Conservation (phyloP, 2,329 filamentous ascomycete species). For the Gnomoniopsis smithogilvyi region DNA sequence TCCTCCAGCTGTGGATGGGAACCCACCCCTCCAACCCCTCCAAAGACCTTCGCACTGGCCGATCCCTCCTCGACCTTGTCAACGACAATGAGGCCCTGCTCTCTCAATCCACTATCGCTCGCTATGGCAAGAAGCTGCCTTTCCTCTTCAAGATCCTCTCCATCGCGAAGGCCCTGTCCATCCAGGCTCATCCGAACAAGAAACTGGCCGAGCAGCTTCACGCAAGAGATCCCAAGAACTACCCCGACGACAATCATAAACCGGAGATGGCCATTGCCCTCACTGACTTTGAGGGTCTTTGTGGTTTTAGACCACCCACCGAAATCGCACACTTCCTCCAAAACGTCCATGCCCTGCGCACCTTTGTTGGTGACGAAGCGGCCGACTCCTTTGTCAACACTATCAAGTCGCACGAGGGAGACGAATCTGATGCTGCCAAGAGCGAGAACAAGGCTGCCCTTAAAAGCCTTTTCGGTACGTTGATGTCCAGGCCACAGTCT, state of each 20-base stretch:
- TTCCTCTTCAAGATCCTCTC: constrained; percentile 98
- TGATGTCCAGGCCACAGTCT: constrained; percentile 75
- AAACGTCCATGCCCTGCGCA: constrained; percentile 51
- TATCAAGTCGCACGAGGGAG: constrained; percentile 40
- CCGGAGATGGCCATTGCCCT: constrained; percentile 99
- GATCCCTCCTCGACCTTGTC: constrained; percentile 82
- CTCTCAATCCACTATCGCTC: constrained; percentile 66
- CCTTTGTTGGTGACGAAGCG: constrained; percentile 63
- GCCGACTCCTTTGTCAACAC: constrained; percentile 56
- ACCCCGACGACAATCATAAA: constrained; percentile 99
- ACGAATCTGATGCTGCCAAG: constrained; percentile 32
- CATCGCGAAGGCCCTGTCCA: constrained; percentile 92
- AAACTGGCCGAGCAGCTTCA: constrained; percentile 88
- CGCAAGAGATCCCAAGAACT: constrained; percentile 83
- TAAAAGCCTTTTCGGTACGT: constrained; percentile 67
- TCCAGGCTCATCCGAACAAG: constrained; percentile 97
- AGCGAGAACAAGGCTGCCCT: constrained; percentile 74
- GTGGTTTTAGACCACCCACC: constrained; percentile 83
- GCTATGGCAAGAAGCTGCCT: constrained; percentile 79
- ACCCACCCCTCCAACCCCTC: constrained; percentile 96
- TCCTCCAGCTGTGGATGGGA: constrained; percentile 89
- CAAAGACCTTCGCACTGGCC: constrained; percentile 79
- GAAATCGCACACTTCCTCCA: constrained; percentile 86
- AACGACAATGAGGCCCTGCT: constrained; percentile 83
- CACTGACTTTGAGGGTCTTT: constrained; percentile 92